Percentiles rank a stretch among this genome's conserved stretches.
These are phyloP conservation scores for Trichoderma sp. DNA, from an alignment of 2,329 filamentous ascomycete species.

Conservation along the genomic window DNA sequence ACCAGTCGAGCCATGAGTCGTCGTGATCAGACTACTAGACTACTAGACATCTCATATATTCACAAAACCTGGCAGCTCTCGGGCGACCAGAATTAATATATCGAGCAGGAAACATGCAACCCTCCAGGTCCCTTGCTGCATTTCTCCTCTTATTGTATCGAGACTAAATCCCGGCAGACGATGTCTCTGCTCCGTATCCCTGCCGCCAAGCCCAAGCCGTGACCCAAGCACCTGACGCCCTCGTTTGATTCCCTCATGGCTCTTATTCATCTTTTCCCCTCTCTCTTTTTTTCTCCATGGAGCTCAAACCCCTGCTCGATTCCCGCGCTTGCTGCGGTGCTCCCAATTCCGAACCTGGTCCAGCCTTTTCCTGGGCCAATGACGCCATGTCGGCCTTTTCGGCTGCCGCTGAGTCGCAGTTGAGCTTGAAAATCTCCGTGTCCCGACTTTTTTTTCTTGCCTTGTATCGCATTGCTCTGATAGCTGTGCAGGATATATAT, in stretches of 20 bases:
- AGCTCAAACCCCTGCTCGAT: not conserved
- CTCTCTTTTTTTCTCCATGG: not conserved
- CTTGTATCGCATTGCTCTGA: not conserved
- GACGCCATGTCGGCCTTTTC: slow-evolving; percentile 10
- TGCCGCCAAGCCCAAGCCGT: not conserved
- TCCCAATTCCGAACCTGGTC: not conserved
- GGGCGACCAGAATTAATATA: not conserved
- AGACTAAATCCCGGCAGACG: not conserved
- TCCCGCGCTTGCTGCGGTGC: not conserved
- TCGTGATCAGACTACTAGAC: not conserved
- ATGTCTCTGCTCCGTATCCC: not conserved
- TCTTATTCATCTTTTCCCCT: not conserved
- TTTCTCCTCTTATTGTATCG: not conserved
- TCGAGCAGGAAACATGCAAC: not conserved
- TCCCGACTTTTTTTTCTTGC: not conserved
- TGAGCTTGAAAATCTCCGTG: not conserved
- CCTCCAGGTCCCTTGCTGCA: not conserved
- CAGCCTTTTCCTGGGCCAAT: not conserved
- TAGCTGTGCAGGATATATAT: not conserved
- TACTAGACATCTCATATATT: not conserved
- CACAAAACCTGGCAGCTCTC: not conserved
- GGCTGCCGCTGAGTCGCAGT: not conserved
- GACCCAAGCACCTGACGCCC: slow-evolving; percentile 7
- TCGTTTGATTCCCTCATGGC: not conserved
- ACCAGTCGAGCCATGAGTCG: not conserved